Evolutionary conservation across 2,329 filamentous ascomycete species (phyloP).

Genomic region (Fusarium protoensiforme): DNA sequence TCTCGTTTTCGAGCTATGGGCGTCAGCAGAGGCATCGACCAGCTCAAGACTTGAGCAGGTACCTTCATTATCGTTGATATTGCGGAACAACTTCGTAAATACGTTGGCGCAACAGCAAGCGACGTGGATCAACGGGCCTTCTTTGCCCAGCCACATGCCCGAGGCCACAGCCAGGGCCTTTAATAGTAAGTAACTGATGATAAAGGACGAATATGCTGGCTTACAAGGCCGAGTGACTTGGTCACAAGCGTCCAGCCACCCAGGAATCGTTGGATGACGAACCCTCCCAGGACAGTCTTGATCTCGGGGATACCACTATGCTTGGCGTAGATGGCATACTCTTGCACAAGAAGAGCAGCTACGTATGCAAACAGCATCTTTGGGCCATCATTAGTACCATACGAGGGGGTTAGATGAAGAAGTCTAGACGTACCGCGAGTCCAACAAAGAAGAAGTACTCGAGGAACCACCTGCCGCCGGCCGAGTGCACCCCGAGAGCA

Average conservation of each 20-base stretch:
- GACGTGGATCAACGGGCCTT: conserved; percentile 94
- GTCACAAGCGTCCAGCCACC: conserved; percentile 89
- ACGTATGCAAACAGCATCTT: conserved; percentile 81
- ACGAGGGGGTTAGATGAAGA: neutral
- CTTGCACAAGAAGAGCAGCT: conserved; percentile 82
- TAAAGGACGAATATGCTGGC: conserved; percentile 32
- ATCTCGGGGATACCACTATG: conserved; percentile 98
- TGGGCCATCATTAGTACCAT: conserved; percentile 23
- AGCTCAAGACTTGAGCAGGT: neutral
- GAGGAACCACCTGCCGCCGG: conserved; percentile 79
- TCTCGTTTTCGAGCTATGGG: conserved; percentile 86
- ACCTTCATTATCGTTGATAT: conserved; percentile 90
- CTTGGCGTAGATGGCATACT: conserved; percentile 88
- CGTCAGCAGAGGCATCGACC: neutral
- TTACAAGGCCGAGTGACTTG: conserved; percentile 88
- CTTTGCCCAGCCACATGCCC: conserved; percentile 96
- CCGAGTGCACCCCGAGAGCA: conserved; percentile 74
- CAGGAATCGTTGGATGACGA: conserved; percentile 89
- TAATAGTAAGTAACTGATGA: conserved; percentile 33
- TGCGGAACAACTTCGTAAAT: conserved; percentile 87
- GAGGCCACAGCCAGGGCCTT: conserved; percentile 91
- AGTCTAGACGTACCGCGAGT: conserved; percentile 73
- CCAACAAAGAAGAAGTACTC: conserved; percentile 89
- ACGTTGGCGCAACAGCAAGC: conserved; percentile 96
- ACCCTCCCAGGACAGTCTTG: conserved; percentile 94